phyloP scores from a whole-genome alignment of 2,329 filamentous ascomycete genomes.

The Dactylellina parvicollis region DNA sequence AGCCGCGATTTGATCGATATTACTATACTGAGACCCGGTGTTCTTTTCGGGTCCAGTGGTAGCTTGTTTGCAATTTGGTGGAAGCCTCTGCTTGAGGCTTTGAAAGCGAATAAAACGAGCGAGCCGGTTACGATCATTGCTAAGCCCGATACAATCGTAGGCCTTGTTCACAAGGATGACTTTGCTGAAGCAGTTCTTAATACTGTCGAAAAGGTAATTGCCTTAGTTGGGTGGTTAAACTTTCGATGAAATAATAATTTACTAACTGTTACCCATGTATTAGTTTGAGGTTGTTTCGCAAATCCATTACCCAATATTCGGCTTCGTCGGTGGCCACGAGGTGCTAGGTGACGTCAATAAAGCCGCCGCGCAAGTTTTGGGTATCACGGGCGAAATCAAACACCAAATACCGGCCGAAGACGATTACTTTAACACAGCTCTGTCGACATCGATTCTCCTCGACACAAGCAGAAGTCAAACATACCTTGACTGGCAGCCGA shows the following conservation, averaged over 20 bases:
- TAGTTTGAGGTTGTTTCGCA: slow-evolving; percentile 45
- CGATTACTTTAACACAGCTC: slow-evolving; percentile 58
- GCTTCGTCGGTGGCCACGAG: slow-evolving; percentile 60
- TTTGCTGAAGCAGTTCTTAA: slow-evolving; percentile 59
- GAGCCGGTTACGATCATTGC: slow-evolving; percentile 55
- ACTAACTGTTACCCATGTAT: background rate
- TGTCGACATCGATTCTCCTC: slow-evolving; percentile 57
- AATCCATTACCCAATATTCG: slow-evolving; percentile 61
- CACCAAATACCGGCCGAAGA: slow-evolving; percentile 55
- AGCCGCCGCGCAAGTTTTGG: slow-evolving; percentile 57
- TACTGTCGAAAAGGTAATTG: slow-evolving; percentile 60
- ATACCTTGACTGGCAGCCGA: slow-evolving; percentile 61
- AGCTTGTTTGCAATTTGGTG: slow-evolving; percentile 59
- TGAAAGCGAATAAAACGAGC: slow-evolving; percentile 41
- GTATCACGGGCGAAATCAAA: slow-evolving; percentile 58
- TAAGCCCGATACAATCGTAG: slow-evolving; percentile 56
- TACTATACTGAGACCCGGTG: slow-evolving; percentile 59
- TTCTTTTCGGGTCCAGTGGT: slow-evolving; percentile 61
- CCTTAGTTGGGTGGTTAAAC: too few relatives aligned
- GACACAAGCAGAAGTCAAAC: slow-evolving; percentile 58
- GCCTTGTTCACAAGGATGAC: slow-evolving; percentile 62
- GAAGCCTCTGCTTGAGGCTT: slow-evolving; percentile 57
- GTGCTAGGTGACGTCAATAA: slow-evolving; percentile 59
- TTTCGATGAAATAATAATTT: too few relatives aligned
- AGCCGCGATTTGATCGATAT: slow-evolving; percentile 59